Evolutionary conservation across 441 rosid species (phyloP).

Genomic region (Pelargonium australe): DNA sequence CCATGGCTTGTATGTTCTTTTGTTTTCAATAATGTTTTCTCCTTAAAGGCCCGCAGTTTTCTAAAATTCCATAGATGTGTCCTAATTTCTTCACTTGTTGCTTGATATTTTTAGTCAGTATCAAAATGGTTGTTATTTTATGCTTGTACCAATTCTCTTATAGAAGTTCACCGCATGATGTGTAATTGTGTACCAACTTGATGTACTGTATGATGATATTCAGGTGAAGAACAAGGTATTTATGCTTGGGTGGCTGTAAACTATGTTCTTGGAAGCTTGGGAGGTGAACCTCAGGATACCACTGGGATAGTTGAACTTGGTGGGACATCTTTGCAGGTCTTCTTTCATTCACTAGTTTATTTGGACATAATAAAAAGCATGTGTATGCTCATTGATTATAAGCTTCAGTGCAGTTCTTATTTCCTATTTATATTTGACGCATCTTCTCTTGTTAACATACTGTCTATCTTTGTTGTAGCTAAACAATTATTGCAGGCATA

Average conservation of each 20-base stretch:
- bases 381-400: not conserved
- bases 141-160: not conserved
- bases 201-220: conserved; percentile 7
- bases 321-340: conserved; percentile 42
- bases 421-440: not conserved
- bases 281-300: conserved; percentile 34
- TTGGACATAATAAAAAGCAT: not conserved
- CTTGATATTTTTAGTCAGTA: not conserved
- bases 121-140: not conserved
- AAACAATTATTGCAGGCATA: not conserved
- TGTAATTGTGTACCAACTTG: not conserved
- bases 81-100: not conserved
- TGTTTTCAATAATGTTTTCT: not conserved
- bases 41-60: not conserved
- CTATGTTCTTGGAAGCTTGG: conserved; percentile 40
- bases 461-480: not conserved
- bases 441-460: not conserved
- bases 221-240: conserved; percentile 37
- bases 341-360: conserved; percentile 12
- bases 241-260: conserved; percentile 43
- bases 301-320: conserved; percentile 40
- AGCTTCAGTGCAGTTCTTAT: not conserved
- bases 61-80: not conserved
- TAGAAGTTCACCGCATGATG: not conserved
- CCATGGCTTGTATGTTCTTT: not conserved